These are phyloP conservation scores for Blastomyces parvus DNA, from an alignment of 2,329 filamentous ascomycete genomes.

Conservation along the genomic window DNA sequence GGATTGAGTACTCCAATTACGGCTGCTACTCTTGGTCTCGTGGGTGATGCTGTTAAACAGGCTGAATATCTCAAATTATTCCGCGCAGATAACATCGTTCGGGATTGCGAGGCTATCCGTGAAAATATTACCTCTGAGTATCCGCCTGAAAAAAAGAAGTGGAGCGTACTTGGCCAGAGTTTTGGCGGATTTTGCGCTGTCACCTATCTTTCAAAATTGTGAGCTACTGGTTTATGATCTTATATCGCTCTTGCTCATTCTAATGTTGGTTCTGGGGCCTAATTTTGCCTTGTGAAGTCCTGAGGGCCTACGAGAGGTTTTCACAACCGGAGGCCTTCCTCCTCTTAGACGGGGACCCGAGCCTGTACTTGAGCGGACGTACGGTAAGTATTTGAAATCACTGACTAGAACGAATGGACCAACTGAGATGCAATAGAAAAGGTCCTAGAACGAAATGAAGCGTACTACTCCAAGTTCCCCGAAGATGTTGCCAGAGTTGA, in stretches of 20 bases:
- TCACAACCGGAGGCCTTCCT: slow-evolving; percentile 74
- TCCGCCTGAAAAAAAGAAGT: slow-evolving; percentile 60
- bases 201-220: slow-evolving; percentile 72
- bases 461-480: slow-evolving; percentile 77
- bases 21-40: slow-evolving; percentile 56
- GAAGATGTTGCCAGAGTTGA: slow-evolving; percentile 64
- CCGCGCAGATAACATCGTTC: slow-evolving; percentile 81
- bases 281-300: slow-evolving; percentile 39
- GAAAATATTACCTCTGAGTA: slow-evolving; percentile 61
- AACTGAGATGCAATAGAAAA: slow-evolving; percentile 36
- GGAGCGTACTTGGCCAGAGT: slow-evolving; percentile 81
- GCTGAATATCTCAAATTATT: slow-evolving; percentile 74
- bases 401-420: slow-evolving; percentile 5
- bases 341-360: slow-evolving; percentile 63
- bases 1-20: slow-evolving; percentile 75
- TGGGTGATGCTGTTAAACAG: slow-evolving; percentile 57
- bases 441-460: slow-evolving; percentile 60
- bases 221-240: slow-evolving; percentile 20
- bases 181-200: slow-evolving; percentile 83
- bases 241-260: not conserved
- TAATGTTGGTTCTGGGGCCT: not conserved
- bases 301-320: slow-evolving; percentile 69
- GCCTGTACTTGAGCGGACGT: slow-evolving; percentile 65
- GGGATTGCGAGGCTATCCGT: slow-evolving; percentile 78
- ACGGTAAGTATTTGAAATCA: slow-evolving; percentile 30